Base-by-base conservation (phyloP, 306 rosid species). In the Carpinus fangiana region DNA sequence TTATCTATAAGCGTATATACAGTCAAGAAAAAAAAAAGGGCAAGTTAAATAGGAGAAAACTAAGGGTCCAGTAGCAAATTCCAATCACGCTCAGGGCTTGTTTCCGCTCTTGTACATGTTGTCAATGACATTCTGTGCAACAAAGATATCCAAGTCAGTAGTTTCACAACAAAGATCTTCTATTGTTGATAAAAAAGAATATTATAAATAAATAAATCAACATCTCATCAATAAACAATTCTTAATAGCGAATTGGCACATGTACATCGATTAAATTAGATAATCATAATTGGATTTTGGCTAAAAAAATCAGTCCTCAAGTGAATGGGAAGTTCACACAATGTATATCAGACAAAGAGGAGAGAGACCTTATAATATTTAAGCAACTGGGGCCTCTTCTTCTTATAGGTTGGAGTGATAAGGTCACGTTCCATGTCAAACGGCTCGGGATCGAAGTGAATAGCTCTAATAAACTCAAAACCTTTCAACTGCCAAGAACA, bases 351-450 rank as follows among this genome's bases (percentile, higher is more conserved):
- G 56, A 20, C 46, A 2, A 64, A 69, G 36, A 57, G 65, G 26
- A 16, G 69, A 57, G 68, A 14, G 68, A 95, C 98, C 99, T 95
- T 83, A 78, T 95, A 95, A 84, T 87, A 86, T 87, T 95, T 93
- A 34, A 84, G 90, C 80, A 95, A 54, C 88, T 93, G 99, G 21
- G 99, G 96, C 86, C 99, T 90, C 93, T 86, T 95, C 88, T 87
- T 93, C 92, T 93, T 95, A 72, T 87, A 93, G 14, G 98, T 93
- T 73, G 99, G 99, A 80, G 98, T 95, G 64, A 83, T 90, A 79
- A 95, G 98, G 83, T 91, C 99, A 13, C 97, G 97, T 54, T 95
- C 98, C 79, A 95, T 91, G 87, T 95, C 99, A 74, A 95, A 95
- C 26, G 93, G 94, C 73, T 76, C 86, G 1, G 99, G 94, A 54